Evolutionary conservation across 2,329 filamentous ascomycete species (phyloP).

Genomic region (Ambrosiella xylebori): DNA sequence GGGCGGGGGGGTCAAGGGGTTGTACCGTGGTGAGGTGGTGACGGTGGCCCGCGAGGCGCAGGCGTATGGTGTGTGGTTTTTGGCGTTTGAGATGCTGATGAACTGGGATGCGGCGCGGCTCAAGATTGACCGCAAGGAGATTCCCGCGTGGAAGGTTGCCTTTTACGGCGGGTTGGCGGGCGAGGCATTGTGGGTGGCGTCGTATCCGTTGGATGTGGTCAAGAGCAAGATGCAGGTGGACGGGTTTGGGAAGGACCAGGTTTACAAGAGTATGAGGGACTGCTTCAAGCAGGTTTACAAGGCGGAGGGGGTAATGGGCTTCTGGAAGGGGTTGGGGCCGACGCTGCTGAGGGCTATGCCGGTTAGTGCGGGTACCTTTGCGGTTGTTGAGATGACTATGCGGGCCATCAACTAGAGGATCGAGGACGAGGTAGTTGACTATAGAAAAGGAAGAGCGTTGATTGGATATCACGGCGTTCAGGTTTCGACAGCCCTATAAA

Average conservation of each 20-base stretch:
- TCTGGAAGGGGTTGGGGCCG: constrained; percentile 88
- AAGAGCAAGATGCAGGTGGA: constrained; percentile 99
- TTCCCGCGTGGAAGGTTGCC: constrained; percentile 73
- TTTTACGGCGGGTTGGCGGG: constrained; percentile 85
- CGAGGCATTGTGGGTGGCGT: constrained; percentile 81
- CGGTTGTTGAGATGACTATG: constrained; percentile 56
- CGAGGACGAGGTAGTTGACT: background rate
- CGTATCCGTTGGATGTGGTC: constrained; percentile 91
- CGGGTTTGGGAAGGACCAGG: constrained; percentile 56
- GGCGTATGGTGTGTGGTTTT: constrained; percentile 92
- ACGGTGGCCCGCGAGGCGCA: constrained; percentile 80
- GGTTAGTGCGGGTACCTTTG: constrained; percentile 94
- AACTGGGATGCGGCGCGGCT: constrained; percentile 71
- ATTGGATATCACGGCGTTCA: background rate
- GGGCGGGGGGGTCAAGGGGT: constrained; percentile 50
- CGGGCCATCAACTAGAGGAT: constrained; percentile 33
- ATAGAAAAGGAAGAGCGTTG: background rate
- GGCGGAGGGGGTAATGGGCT: constrained; percentile 60
- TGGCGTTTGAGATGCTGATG: constrained; percentile 93
- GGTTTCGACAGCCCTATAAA: too few species aligned
- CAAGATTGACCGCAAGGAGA: constrained; percentile 53
- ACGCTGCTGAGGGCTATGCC: constrained; percentile 92
- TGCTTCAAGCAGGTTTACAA: constrained; percentile 73
- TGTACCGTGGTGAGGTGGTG: constrained; percentile 78
- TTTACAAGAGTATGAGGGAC: constrained; percentile 69